These are phyloP conservation scores for Pontederia paniculata DNA, from an alignment of 176 grass and related monocot genomes.

Conservation along the genomic window DNA sequence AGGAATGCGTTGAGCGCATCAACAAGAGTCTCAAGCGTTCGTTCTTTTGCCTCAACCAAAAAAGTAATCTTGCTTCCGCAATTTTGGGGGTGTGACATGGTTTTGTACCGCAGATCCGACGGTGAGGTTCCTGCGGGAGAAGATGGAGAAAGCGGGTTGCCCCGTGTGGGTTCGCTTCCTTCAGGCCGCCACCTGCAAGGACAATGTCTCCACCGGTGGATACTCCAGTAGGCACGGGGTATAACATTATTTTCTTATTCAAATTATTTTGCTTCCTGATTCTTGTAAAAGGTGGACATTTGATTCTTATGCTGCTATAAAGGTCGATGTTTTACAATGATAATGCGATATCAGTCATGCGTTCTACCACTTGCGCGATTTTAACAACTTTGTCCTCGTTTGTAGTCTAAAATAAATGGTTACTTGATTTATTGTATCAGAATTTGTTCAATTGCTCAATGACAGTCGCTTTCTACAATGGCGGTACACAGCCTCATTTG, in stretches of 20 bases:
- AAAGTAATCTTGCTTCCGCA: background rate
- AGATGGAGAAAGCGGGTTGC: slow-evolving; percentile 63
- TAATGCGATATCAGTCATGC: no score
- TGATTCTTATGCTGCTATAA: background rate
- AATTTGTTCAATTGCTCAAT: background rate
- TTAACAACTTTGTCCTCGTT: no score
- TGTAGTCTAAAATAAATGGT: no score
- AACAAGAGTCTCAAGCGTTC: slow-evolving; percentile 42
- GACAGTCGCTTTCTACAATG: background rate
- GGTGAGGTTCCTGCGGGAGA: slow-evolving; percentile 59
- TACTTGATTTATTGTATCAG: background rate
- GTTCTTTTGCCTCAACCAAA: background rate
- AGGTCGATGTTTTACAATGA: no score
- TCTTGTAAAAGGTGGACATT: background rate
- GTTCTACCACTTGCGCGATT: no score
- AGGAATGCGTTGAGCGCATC: slow-evolving; percentile 55
- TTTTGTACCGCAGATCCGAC: slow-evolving; percentile 46
- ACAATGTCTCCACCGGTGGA: slow-evolving; percentile 25
- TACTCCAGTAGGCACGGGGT: slow-evolving; percentile 39
- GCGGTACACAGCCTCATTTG: background rate
- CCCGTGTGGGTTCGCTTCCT: slow-evolving; percentile 43
- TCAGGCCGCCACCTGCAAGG: slow-evolving; percentile 24
- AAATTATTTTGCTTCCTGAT: background rate
- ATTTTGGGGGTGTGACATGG: background rate
- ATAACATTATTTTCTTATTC: slow-evolving; percentile 4